Conservation (phyloP, 1,139 yeast genomes). For the Dujonia santamariae region DNA sequence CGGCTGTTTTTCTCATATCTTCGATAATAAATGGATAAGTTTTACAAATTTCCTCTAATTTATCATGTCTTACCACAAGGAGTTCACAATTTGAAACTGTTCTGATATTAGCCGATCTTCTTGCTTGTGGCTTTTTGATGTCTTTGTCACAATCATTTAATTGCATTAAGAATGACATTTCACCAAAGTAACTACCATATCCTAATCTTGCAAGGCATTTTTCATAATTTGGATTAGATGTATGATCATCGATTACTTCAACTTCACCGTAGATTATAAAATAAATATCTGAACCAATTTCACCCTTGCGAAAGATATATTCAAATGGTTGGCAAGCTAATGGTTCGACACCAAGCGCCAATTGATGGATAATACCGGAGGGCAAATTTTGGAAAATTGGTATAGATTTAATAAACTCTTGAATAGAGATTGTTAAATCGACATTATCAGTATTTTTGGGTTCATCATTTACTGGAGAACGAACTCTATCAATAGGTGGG, state of each 20-base stretch:
- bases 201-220: constrained; percentile 55
- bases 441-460: constrained; percentile 24
- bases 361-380: constrained; percentile 53
- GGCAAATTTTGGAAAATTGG: constrained; percentile 61
- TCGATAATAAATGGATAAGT: constrained; percentile 57
- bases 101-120: constrained; percentile 61
- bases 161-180: constrained; percentile 62
- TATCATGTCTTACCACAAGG: constrained; percentile 53
- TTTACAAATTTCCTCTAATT: constrained; percentile 49
- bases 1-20: constrained; percentile 61
- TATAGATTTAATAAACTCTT: constrained; percentile 54
- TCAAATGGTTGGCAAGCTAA: constrained; percentile 52
- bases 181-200: constrained; percentile 71
- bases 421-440: constrained; percentile 52
- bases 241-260: constrained; percentile 53
- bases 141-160: constrained; percentile 27
- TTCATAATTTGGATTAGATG: constrained; percentile 22
- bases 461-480: not conserved
- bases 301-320: constrained; percentile 58
- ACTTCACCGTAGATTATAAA: constrained; percentile 69
- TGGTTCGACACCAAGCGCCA: constrained; percentile 64
- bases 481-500: constrained; percentile 4
- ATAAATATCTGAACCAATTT: constrained; percentile 58
- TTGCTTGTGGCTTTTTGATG: constrained; percentile 10
- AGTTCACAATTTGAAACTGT: constrained; percentile 59